A percentile compares a stretch with the other conserved stretches of the same genome.
phyloP scores from a whole-genome alignment of 2,329 filamentous ascomycete species.

The Botryosphaeria agaves region DNA sequence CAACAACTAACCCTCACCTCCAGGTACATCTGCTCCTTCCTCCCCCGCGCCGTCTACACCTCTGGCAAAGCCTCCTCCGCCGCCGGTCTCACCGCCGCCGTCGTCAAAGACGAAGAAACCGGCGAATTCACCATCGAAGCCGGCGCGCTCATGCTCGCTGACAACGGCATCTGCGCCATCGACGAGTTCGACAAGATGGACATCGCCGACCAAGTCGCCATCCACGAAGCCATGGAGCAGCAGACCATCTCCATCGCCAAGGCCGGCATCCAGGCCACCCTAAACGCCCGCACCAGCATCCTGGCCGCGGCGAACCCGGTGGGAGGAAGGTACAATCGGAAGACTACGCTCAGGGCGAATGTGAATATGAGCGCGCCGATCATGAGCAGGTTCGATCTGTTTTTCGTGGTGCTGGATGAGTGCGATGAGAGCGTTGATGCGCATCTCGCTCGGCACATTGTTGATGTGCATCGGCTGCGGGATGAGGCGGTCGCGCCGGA shows the following conservation, averaged over 20 bases:
- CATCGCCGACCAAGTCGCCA: conserved; percentile 88
- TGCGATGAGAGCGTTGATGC: conserved; percentile 86
- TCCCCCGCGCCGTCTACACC: conserved; percentile 94
- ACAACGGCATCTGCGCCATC: conserved; percentile 95
- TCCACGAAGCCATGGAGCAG: conserved; percentile 99
- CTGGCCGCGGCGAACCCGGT: conserved; percentile 93
- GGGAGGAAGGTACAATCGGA: conserved; percentile 91
- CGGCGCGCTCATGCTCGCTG: conserved; percentile 88
- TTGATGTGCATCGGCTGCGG: conserved; percentile 79
- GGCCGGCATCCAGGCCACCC: conserved; percentile 90
- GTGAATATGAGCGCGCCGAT: conserved; percentile 98
- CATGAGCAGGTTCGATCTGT: conserved; percentile 98
- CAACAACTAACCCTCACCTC: neutral
- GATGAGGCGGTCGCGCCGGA: conserved; percentile 86
- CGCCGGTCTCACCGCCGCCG: conserved; percentile 89
- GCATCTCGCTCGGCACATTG: conserved; percentile 86
- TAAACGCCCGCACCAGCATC: conserved; percentile 90
- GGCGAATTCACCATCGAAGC: conserved; percentile 98
- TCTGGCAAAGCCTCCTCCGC: conserved; percentile 95
- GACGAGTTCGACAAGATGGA: conserved; percentile 99
- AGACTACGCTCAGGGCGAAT: conserved; percentile 80
- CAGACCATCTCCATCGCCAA: conserved; percentile 99
- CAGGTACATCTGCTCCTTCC: conserved; percentile 80
- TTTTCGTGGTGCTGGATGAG: conserved; percentile 95
- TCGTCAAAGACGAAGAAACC: conserved; percentile 96